Evolutionary conservation across 257 asterid genomes (phyloP).

Genomic region (Solanum paucissectum): DNA sequence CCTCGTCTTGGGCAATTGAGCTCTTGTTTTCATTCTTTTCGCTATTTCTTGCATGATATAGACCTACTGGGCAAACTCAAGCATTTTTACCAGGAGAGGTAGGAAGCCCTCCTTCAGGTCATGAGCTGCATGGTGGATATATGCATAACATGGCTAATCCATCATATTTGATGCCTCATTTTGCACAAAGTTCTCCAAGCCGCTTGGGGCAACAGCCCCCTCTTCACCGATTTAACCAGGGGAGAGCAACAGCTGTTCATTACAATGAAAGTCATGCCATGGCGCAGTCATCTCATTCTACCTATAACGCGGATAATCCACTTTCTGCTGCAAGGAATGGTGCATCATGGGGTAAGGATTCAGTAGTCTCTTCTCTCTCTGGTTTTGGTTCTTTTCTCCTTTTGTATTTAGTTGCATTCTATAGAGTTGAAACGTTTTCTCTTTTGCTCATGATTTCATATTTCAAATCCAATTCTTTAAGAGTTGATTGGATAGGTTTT

Average conservation of each 20-base stretch:
- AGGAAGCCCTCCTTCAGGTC: constrained; percentile 39
- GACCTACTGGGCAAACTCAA: constrained; percentile 50
- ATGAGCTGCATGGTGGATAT: constrained; percentile 32
- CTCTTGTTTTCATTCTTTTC: not conserved
- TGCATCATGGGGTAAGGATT: constrained; percentile 34
- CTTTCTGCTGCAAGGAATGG: constrained; percentile 40
- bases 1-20: not conserved
- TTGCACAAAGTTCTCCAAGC: constrained; percentile 54
- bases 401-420: not conserved
- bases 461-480: not conserved
- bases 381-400: not conserved
- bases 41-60: constrained; percentile 14
- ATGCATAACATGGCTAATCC: constrained; percentile 33
- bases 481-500: not conserved
- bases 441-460: not conserved
- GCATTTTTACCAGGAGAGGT: constrained; percentile 48
- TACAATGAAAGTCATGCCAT: constrained; percentile 39
- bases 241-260: constrained; percentile 49
- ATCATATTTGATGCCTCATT: constrained; percentile 48
- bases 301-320: constrained; percentile 28
- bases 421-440: not conserved
- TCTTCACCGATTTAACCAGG: constrained; percentile 43
- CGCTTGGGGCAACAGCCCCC: constrained; percentile 52
- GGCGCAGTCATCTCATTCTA: constrained; percentile 32
- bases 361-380: not conserved